Evolutionary conservation across 805 yeast species (phyloP).

Genomic region (Kurtzmaniella fragi): DNA sequence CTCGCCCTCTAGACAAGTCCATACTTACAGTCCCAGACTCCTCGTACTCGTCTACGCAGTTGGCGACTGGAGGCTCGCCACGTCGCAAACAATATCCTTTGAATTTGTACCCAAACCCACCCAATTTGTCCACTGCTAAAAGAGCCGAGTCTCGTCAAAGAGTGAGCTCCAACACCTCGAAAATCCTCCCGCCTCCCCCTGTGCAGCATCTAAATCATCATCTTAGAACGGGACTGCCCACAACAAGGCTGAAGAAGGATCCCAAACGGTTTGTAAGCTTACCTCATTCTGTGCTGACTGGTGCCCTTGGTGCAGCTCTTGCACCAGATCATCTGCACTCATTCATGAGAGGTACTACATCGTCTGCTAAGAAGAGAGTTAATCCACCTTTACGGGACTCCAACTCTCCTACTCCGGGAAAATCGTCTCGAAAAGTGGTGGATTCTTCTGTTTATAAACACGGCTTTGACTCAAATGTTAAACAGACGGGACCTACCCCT

Average conservation of each 20-base stretch:
- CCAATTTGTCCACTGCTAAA: conserved; percentile 12
- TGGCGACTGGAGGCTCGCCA: background rate
- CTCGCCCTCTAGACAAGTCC: conserved; percentile 12
- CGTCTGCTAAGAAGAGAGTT: conserved; percentile 24
- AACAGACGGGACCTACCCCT: too few relatives aligned
- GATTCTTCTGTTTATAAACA: too few relatives aligned
- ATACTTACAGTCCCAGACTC: too few relatives aligned
- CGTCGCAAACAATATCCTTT: conserved; percentile 17
- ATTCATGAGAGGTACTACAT: conserved; percentile 37
- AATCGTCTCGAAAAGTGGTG: too few relatives aligned
- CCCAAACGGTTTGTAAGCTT: background rate
- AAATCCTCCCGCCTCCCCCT: conserved; percentile 1
- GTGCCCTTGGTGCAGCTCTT: too few relatives aligned
- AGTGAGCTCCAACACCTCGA: conserved; percentile 3
- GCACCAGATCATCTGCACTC: conserved; percentile 21
- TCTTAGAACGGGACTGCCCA: conserved; percentile 4
- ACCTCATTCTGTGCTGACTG: too few relatives aligned
- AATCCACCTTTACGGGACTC: too few relatives aligned
- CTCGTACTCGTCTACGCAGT: background rate
- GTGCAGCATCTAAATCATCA: conserved; percentile 2
- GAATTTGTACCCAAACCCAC: conserved; percentile 12
- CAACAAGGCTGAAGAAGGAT: conserved; percentile 3
- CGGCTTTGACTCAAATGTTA: too few relatives aligned
- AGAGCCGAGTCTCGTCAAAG: conserved; percentile 14
- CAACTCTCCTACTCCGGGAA: too few relatives aligned